Percentiles rank a stretch among this genome's conserved stretches.
Evolutionary conservation across 1,139 yeast species (phyloP).

Genomic region (Blastobotrys elegans): DNA sequence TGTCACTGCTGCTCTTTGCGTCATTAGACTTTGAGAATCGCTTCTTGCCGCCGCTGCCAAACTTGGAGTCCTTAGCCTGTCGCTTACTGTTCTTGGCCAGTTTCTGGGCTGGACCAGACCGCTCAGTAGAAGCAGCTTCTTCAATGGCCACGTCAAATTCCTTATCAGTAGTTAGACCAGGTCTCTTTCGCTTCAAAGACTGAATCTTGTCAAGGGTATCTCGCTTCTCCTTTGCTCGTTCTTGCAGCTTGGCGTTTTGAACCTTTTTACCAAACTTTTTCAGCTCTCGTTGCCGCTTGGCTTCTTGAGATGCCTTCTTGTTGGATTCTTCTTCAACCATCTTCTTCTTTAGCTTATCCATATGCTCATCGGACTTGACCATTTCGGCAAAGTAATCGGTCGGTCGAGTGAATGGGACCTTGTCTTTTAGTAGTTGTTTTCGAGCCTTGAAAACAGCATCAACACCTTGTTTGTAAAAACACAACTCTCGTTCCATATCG

Average conservation of each 20-base stretch:
- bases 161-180: conserved; percentile 55
- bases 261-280: conserved; percentile 98
- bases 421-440: conserved; percentile 54
- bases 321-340: conserved; percentile 81
- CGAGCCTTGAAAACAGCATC: conserved; percentile 78
- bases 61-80: conserved; percentile 63
- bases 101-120: conserved; percentile 22
- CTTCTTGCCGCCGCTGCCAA: conserved; percentile 72
- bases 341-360: conserved; percentile 86
- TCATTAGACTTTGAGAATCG: conserved; percentile 69
- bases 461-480: conserved; percentile 87
- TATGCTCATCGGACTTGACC: conserved; percentile 97
- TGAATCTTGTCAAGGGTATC: conserved; percentile 89
- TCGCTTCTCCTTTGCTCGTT: conserved; percentile 89
- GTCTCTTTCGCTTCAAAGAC: conserved; percentile 81
- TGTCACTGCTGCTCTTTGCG: conserved; percentile 66
- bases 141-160: conserved; percentile 69
- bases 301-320: conserved; percentile 89
- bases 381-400: conserved; percentile 96
- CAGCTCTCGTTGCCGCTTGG: conserved; percentile 87
- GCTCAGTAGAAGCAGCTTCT: conserved; percentile 63
- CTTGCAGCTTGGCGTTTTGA: conserved; percentile 88
- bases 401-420: conserved; percentile 89
- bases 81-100: conserved; percentile 50
- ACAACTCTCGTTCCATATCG: conserved; percentile 83